These are phyloP conservation scores for Lagenidium sp. DNA, from an alignment of 352 stramenopile genomes.

Conservation along the genomic window DNA sequence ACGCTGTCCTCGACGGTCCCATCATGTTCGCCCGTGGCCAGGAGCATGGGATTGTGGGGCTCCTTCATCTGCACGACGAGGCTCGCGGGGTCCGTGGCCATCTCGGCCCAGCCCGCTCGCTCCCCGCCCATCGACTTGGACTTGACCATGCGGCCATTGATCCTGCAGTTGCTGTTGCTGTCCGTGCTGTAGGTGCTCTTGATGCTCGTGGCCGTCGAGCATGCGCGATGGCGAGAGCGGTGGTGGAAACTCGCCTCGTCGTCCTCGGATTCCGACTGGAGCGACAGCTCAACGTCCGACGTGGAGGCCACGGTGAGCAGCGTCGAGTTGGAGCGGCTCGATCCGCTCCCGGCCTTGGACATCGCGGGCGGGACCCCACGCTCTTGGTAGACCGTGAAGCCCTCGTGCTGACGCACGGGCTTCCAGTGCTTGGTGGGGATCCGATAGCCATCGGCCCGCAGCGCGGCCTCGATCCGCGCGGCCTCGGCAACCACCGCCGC, in stretches of 20 bases:
- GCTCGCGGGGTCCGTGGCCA: conserved; percentile 10
- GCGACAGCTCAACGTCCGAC: neutral
- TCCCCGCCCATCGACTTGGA: too few species aligned
- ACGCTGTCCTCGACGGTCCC: conserved; percentile 41
- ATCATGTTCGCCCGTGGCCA: conserved; percentile 32
- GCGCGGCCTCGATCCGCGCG: conserved; percentile 20
- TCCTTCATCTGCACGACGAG: conserved; percentile 12
- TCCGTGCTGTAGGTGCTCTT: conserved; percentile 2
- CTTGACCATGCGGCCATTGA: too few species aligned
- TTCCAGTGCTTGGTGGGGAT: conserved; percentile 26
- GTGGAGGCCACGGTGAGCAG: too few species aligned
- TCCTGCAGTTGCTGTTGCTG: too few species aligned
- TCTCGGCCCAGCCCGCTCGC: too few species aligned
- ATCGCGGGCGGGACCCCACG: neutral
- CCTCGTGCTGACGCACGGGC: conserved; percentile 16
- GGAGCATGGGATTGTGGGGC: conserved; percentile 23
- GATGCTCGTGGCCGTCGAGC: neutral
- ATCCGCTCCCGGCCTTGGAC: too few species aligned
- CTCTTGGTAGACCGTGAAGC: conserved; percentile 24
- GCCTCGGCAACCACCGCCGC: conserved; percentile 28
- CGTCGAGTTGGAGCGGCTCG: too few species aligned
- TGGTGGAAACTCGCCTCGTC: neutral
- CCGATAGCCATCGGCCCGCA: too few species aligned
- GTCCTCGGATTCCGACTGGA: conserved; percentile 21
- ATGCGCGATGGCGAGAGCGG: neutral